These are phyloP conservation scores for Hirschioporus abietinus DNA, from an alignment of 768 basidiomycete species.

Conservation along the genomic window DNA sequence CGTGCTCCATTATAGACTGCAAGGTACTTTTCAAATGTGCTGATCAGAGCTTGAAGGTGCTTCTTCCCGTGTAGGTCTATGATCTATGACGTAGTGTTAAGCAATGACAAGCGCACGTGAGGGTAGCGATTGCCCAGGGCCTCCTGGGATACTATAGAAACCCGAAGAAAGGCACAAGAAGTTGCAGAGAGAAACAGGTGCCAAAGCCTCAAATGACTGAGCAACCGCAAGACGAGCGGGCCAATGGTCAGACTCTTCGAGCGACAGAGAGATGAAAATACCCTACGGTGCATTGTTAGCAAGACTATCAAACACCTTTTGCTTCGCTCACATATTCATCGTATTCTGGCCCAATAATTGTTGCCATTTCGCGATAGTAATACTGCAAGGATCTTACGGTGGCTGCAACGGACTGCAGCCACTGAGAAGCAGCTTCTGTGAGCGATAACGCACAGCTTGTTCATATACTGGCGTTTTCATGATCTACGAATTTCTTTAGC, in stretches of 20 bases:
- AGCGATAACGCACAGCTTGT: no score
- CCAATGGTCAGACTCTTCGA: no score
- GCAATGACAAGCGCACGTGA: slow-evolving; percentile 82
- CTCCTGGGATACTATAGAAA: slow-evolving; percentile 83
- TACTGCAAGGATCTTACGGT: slow-evolving; percentile 54
- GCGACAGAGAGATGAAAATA: no score
- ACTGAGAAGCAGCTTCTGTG: slow-evolving; percentile 71
- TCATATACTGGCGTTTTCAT: no score
- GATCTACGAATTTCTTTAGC: no score
- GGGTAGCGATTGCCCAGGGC: slow-evolving; percentile 82
- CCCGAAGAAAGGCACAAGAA: slow-evolving; percentile 68
- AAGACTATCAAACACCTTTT: no score
- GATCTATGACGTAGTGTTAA: slow-evolving; percentile 74
- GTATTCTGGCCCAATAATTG: slow-evolving; percentile 84
- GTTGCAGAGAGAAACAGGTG: slow-evolving; percentile 51
- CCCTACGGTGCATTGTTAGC: no score
- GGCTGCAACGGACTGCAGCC: slow-evolving; percentile 49
- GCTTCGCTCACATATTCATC: no score
- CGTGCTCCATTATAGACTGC: slow-evolving; percentile 40
- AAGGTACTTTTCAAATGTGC: slow-evolving; percentile 77
- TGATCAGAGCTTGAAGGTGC: slow-evolving; percentile 67
- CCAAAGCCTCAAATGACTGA: slow-evolving; percentile 64
- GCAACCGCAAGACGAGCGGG: no score
- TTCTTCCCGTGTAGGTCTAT: slow-evolving; percentile 80
- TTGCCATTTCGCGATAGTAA: slow-evolving; percentile 88